A percentile compares a stretch with the other conserved stretches of the same genome.
These are phyloP conservation scores for Allomyces macrogynus DNA, from an alignment of 192 early-diverging fungal genomes.

Conservation along the genomic window DNA sequence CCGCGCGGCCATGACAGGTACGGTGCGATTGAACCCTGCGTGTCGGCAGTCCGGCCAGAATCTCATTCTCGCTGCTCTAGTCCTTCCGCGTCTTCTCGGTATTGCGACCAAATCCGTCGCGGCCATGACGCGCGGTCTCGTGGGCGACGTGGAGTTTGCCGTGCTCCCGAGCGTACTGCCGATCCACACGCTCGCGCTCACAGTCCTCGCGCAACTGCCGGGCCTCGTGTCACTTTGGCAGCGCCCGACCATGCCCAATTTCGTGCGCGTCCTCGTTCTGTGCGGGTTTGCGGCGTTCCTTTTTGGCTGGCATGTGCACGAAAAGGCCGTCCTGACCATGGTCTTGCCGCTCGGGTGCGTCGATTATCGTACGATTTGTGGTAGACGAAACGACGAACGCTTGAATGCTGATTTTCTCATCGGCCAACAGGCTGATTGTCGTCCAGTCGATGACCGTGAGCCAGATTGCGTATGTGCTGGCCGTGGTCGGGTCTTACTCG, in stretches of 20 bases:
- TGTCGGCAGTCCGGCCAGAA: too few relatives aligned
- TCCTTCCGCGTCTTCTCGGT: background rate
- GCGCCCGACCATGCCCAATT: constrained; percentile 27
- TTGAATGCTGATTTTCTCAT: background rate
- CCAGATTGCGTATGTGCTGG: constrained; percentile 9
- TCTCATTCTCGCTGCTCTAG: too few relatives aligned
- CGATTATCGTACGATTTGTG: background rate
- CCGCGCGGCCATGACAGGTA: constrained; percentile 40
- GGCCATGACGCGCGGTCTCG: constrained; percentile 69
- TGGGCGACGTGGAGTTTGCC: constrained; percentile 69
- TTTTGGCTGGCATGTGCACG: constrained; percentile 98
- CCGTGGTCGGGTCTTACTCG: constrained; percentile 17
- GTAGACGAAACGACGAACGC: background rate
- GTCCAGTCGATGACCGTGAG: constrained; percentile 9
- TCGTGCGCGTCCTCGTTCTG: constrained; percentile 52
- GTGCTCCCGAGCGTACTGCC: constrained; percentile 59
- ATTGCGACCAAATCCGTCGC: constrained; percentile 2
- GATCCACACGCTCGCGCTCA: constrained; percentile 46
- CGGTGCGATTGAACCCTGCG: background rate
- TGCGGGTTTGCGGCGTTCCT: constrained; percentile 73
- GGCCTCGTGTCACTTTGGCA: constrained; percentile 33
- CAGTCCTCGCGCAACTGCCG: constrained; percentile 48
- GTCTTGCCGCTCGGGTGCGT: constrained; percentile 14
- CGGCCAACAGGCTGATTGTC: background rate
- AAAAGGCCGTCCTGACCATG: constrained; percentile 79